Evolutionary conservation across 768 basidiomycete genomes (phyloP), one percentile per base, ranked within the genome.

Genomic region (Obba rivulosa): DNA sequence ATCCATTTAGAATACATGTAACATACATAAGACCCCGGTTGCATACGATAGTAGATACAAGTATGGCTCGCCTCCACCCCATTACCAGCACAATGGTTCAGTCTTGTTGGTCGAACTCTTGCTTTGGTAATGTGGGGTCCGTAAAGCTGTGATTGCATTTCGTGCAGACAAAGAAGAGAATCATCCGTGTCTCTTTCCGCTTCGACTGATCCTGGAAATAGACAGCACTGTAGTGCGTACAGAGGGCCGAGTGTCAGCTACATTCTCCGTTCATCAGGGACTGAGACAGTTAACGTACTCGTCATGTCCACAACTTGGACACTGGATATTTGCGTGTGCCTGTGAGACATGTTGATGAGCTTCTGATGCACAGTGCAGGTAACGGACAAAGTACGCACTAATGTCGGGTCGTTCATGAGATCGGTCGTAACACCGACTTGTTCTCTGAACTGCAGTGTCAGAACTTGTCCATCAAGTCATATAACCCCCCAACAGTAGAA

Each of bases 141-240:
- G 75, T 75, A 62, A 85, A 92, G 58, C 73, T 80, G 55, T 86
- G 72, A 55, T 85, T 83, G 64, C 89, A 92, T 57, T 86, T 86
- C 18, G 81, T 79, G 63, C 91, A 94, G 40, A 92, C 90, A 62
- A 83, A 94, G 71, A 93, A 94, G 2, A 92, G 75, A 43, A 90
- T 89, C 92, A 95, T 95, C 2, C 88, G 79, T 1, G 95, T 97
- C 63, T 95, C 92, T 59, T 91, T 92, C 47, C 95, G 85, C 64
- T 95, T 94, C 16, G 92, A 96, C 65, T 98, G 95, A 67, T 97
- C 95, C 66, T 97, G 95, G 66, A 87, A 98, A 62, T 89, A 81
- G 4, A 98, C 94, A 43, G 91, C 81, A 61, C 94, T 98, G 60
- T n/a, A 53, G 35, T 17, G 41, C 8, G 11, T 31, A 7, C 28